phyloP scores from a whole-genome alignment of 2,329 filamentous ascomycete species.

The Magnaporthales sp. region DNA sequence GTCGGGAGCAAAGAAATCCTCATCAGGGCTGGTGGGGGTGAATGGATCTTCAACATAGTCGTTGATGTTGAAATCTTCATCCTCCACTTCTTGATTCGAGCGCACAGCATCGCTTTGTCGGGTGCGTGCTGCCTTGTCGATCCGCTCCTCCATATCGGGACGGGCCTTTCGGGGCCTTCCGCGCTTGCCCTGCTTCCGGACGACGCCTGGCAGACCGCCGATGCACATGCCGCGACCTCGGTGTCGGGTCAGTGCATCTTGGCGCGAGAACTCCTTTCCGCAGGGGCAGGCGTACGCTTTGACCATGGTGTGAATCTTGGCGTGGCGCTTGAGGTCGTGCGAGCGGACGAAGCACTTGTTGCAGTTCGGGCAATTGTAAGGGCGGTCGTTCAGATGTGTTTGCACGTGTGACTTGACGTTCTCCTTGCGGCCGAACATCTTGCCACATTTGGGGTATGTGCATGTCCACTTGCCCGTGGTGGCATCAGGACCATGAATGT shows the following conservation, averaged over 20 bases:
- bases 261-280: conserved; percentile 87
- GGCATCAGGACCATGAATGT: conserved; percentile 64
- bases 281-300: conserved; percentile 94
- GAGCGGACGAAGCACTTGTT: conserved; percentile 94
- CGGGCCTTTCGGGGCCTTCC: conserved; percentile 55
- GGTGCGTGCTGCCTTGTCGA: conserved; percentile 48
- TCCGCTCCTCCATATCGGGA: conserved; percentile 46
- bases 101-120: conserved; percentile 30
- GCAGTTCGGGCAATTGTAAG: conserved; percentile 90
- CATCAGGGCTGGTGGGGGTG: background rate
- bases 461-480: conserved; percentile 74
- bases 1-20: background rate
- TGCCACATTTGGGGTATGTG: conserved; percentile 66
- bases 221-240: conserved; percentile 94
- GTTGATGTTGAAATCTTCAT: background rate
- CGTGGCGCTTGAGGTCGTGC: conserved; percentile 93
- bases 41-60: background rate
- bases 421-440: conserved; percentile 92
- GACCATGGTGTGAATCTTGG: conserved; percentile 93
- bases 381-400: conserved; percentile 91
- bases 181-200: conserved; percentile 52
- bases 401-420: conserved; percentile 99
- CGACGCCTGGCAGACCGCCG: conserved; percentile 78
- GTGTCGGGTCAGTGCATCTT: conserved; percentile 90
- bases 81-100: background rate